These are phyloP conservation scores for Thalassiosira hispida DNA, from an alignment of 352 stramenopile genomes.

Conservation along the genomic window DNA sequence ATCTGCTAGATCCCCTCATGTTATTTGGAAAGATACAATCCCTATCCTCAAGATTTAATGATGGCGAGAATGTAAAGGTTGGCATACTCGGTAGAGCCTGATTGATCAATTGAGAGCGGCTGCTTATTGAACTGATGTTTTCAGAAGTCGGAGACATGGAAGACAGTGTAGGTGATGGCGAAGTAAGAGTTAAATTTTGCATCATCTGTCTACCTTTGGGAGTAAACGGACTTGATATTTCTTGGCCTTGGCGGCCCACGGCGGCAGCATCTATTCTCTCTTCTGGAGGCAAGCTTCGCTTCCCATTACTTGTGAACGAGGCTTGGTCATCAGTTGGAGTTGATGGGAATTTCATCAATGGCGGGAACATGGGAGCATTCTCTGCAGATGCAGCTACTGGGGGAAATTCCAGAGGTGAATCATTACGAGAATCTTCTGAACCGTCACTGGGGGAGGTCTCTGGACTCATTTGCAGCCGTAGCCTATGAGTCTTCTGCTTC, in stretches of 20 bases:
- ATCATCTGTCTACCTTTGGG: conserved; percentile 30
- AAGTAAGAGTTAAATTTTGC: conserved; percentile 27
- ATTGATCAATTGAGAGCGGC: not conserved
- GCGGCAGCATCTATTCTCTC: not conserved
- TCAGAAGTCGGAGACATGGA: not conserved
- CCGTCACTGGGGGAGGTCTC: not conserved
- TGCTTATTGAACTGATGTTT: not conserved
- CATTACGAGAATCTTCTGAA: not conserved
- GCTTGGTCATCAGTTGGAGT: conserved; percentile 4
- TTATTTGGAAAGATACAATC: conserved; percentile 5
- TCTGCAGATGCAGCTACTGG: not conserved
- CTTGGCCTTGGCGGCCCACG: too few relatives aligned
- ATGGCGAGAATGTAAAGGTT: conserved; percentile 18
- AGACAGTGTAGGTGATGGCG: not conserved
- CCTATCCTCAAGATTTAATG: conserved; percentile 16
- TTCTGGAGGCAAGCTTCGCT: not conserved
- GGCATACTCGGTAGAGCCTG: conserved; percentile 1
- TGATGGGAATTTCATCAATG: conserved; percentile 5
- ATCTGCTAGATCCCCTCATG: conserved; percentile 10
- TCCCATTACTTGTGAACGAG: conserved; percentile 5
- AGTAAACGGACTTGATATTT: conserved; percentile 31
- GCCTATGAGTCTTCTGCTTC: conserved; percentile 20
- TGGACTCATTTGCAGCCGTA: conserved; percentile 3
- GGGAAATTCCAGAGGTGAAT: not conserved
- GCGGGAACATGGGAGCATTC: not conserved